These are phyloP conservation scores for Vicia sativa DNA, from an alignment of 306 rosid species.

Conservation along the genomic window DNA sequence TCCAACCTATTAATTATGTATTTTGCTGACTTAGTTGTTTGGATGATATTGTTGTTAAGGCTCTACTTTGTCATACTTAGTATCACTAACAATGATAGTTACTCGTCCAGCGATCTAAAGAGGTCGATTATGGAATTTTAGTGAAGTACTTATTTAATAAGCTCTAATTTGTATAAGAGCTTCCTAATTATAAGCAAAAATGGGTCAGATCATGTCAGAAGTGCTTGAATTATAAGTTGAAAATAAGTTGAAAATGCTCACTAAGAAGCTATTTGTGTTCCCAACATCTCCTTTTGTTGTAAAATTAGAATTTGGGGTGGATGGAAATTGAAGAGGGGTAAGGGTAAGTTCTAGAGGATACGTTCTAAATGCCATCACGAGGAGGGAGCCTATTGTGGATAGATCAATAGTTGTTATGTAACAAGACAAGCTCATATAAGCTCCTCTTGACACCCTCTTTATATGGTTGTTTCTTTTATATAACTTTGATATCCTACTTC, in stretches of 20 bases:
- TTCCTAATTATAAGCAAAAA: neutral
- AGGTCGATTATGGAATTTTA: neutral
- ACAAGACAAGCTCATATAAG: neutral
- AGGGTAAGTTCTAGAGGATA: neutral
- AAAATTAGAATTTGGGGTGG: neutral
- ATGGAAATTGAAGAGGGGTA: constrained; percentile 10
- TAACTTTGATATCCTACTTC: constrained; percentile 5
- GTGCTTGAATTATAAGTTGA: neutral
- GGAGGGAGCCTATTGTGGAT: neutral
- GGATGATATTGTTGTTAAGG: constrained; percentile 19
- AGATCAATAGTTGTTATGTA: neutral
- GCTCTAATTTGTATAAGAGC: neutral
- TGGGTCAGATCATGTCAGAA: neutral
- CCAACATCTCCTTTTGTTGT: neutral
- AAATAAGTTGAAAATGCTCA: neutral
- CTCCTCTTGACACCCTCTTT: neutral
- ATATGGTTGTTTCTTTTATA: constrained; percentile 9
- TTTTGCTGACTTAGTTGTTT: neutral
- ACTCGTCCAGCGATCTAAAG: constrained; percentile 5
- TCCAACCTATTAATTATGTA: neutral
- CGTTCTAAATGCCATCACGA: neutral
- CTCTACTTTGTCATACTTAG: neutral
- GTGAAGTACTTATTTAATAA: neutral
- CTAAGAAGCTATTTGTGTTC: neutral
- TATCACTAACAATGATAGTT: neutral